Evolutionary conservation across 192 early-diverging fungal species (phyloP).

Genomic region (Obelidium mucronatum): DNA sequence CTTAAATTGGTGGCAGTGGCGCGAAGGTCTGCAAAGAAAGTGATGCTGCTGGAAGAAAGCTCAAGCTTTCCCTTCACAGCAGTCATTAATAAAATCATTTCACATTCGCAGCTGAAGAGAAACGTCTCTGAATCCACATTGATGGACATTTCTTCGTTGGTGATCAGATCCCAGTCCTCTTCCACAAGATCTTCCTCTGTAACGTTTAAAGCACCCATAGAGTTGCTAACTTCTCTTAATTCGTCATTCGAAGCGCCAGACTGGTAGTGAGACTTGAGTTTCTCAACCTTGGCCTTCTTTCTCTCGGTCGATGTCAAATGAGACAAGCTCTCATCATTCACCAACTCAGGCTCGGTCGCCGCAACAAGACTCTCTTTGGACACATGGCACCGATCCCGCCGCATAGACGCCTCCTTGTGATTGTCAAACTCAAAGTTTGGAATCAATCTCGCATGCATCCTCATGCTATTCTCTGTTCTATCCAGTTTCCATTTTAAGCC

Average conservation of each 20-base stretch:
- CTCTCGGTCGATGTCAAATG: not conserved
- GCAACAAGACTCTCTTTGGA: not conserved
- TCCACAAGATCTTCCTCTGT: slow-evolving; percentile 40
- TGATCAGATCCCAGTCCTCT: slow-evolving; percentile 53
- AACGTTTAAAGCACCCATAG: not conserved
- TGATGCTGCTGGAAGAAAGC: slow-evolving; percentile 42
- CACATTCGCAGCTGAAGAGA: slow-evolving; percentile 45
- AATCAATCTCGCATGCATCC: slow-evolving; percentile 50
- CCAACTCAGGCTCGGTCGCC: not conserved
- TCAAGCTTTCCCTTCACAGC: slow-evolving; percentile 54
- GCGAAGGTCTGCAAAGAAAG: slow-evolving; percentile 50
- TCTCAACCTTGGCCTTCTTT: slow-evolving; percentile 29
- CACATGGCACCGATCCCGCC: slow-evolving; percentile 34
- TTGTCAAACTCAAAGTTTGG: slow-evolving; percentile 57
- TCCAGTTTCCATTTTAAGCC: slow-evolving; percentile 50
- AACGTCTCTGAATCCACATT: slow-evolving; percentile 35
- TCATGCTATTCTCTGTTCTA: slow-evolving; percentile 44
- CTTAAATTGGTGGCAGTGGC: slow-evolving; percentile 37
- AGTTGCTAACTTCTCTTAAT: slow-evolving; percentile 11
- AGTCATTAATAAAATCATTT: slow-evolving; percentile 59
- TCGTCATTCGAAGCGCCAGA: slow-evolving; percentile 26
- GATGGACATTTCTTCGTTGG: slow-evolving; percentile 38
- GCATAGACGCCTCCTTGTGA: slow-evolving; percentile 47
- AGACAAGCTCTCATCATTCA: not conserved
- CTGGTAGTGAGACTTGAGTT: slow-evolving; percentile 28